These are phyloP conservation scores for Tirmania nivea DNA, from an alignment of 495 filamentous ascomycete genomes.

Conservation along the genomic window DNA sequence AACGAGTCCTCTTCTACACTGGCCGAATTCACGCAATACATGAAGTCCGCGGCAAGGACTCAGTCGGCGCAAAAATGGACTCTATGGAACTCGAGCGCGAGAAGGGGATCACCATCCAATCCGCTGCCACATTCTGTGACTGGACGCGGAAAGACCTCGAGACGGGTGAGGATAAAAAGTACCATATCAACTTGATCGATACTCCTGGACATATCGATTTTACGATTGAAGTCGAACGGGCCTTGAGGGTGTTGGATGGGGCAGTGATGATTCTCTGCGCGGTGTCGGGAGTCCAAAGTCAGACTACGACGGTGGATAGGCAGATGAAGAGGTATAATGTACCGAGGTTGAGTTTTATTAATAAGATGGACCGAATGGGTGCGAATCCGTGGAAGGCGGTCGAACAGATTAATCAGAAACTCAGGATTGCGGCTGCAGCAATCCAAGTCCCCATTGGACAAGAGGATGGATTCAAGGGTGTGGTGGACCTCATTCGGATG, in stretches of 20 bases:
- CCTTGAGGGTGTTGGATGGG: conserved; percentile 85
- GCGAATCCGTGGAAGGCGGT: conserved; percentile 96
- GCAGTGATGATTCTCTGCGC: conserved; percentile 98
- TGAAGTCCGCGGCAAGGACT: conserved; percentile 88
- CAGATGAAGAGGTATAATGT: conserved; percentile 99
- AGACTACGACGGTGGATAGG: conserved; percentile 94
- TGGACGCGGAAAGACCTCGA: conserved; percentile 64
- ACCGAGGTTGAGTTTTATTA: conserved; percentile 84
- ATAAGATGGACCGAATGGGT: conserved; percentile 99
- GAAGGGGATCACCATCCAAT: conserved; percentile 98
- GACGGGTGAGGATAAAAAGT: conserved; percentile 60
- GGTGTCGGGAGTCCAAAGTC: conserved; percentile 88
- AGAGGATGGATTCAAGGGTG: conserved; percentile 82
- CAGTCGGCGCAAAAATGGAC: conserved; percentile 98
- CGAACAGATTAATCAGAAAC: conserved; percentile 89
- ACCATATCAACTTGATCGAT: conserved; percentile 97
- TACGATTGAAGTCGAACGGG: conserved; percentile 96
- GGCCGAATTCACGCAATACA: conserved; percentile 92
- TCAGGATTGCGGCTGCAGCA: conserved; percentile 78
- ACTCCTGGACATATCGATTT: conserved; percentile 99
- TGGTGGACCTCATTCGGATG: conserved; percentile 86
- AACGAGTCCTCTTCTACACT: conserved; percentile 96
- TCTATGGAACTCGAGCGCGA: conserved; percentile 97
- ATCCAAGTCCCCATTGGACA: conserved; percentile 87
- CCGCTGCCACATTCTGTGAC: conserved; percentile 92